Conservation (phyloP, 2,329 filamentous ascomycete species). For the Beauveria rudraprayagi region DNA sequence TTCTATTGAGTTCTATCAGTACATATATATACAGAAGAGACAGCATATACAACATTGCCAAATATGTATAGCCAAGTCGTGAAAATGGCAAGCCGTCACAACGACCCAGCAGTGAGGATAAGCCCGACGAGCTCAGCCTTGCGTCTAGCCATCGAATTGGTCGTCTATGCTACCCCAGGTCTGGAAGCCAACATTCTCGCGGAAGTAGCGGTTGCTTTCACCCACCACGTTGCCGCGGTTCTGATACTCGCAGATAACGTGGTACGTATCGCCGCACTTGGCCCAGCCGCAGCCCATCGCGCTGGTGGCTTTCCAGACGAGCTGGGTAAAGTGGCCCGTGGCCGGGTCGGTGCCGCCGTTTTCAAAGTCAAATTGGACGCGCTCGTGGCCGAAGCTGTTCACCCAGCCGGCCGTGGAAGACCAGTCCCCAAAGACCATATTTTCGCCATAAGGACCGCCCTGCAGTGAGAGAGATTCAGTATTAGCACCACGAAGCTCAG, state of each 20-base stretch:
- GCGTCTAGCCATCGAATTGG: neutral
- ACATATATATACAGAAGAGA: neutral
- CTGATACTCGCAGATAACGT: slow-evolving; percentile 15
- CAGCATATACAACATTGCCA: neutral
- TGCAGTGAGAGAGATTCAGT: neutral
- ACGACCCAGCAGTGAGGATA: neutral
- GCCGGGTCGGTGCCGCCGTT: neutral
- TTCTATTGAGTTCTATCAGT: neutral
- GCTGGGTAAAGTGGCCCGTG: slow-evolving; percentile 23
- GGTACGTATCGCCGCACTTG: slow-evolving; percentile 7
- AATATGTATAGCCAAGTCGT: neutral
- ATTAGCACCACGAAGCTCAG: neutral
- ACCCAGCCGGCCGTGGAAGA: neutral
- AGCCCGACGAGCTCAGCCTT: neutral
- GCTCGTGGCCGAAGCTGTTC: slow-evolving; percentile 15
- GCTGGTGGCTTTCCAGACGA: slow-evolving; percentile 23
- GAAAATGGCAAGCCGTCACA: neutral
- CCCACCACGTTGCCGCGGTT: slow-evolving; percentile 12
- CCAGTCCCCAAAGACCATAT: neutral
- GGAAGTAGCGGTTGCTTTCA: neutral
- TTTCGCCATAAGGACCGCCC: neutral
- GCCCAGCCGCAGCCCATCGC: slow-evolving; percentile 19
- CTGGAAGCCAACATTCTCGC: slow-evolving; percentile 11
- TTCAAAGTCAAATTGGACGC: slow-evolving; percentile 11
- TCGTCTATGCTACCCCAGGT: neutral